Percentiles rank a stretch among this genome's conserved stretches.
Conservation (phyloP, 805 yeast species). For the Candida sanyiensis region DNA sequence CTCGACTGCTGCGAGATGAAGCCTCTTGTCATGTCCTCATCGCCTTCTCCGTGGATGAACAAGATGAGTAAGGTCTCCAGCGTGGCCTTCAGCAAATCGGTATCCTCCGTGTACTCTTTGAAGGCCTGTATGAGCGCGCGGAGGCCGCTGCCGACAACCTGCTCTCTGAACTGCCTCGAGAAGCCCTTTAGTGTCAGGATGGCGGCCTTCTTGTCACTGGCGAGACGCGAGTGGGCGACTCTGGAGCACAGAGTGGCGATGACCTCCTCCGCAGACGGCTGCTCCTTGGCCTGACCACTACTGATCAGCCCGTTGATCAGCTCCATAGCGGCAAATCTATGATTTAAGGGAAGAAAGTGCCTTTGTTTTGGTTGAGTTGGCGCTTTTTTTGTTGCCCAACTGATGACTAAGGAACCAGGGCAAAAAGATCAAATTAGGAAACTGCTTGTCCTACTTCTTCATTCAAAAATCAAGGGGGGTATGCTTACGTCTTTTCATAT, state of each 20-base stretch:
- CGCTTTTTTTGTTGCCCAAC: no score
- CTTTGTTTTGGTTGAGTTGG: no score
- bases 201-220: slow-evolving; percentile 88
- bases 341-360: no score
- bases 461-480: no score
- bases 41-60: slow-evolving; percentile 64
- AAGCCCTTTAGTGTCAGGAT: slow-evolving; percentile 84
- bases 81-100: slow-evolving; percentile 68
- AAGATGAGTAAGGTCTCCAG: slow-evolving; percentile 81
- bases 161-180: slow-evolving; percentile 82
- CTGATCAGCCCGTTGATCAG: slow-evolving; percentile 36
- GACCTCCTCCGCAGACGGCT: slow-evolving; percentile 67
- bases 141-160: slow-evolving; percentile 82
- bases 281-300: slow-evolving; percentile 38
- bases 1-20: slow-evolving; percentile 76
- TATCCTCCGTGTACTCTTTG: slow-evolving; percentile 59
- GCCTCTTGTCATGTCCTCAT: slow-evolving; percentile 58
- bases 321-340: slow-evolving; percentile 36
- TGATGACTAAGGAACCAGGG: no score
- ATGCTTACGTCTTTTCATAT: no score
- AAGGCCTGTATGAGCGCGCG: slow-evolving; percentile 66
- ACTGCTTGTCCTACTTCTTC: no score
- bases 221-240: slow-evolving; percentile 69
- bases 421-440: no score
- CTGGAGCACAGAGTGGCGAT: slow-evolving; percentile 87